Evolutionary conservation across 1,139 yeast species (phyloP).

Genomic region (Yamadazyma jaroonii): DNA sequence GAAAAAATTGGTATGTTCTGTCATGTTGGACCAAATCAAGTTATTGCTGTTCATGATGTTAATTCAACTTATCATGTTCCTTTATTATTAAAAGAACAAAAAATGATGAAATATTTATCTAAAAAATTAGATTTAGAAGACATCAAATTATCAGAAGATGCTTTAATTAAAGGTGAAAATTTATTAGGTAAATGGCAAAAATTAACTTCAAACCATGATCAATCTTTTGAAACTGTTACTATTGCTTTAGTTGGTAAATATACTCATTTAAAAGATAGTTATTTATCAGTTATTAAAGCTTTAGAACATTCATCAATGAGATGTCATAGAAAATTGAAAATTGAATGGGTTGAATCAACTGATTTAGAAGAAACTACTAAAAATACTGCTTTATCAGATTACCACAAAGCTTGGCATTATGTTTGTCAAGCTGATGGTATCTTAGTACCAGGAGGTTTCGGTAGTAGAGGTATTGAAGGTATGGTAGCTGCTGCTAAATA

Average conservation of each 20-base stretch:
- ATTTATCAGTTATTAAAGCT: slow-evolving; percentile 90
- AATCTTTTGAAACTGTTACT: slow-evolving; percentile 80
- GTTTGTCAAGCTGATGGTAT: slow-evolving; percentile 96
- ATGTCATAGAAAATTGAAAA: slow-evolving; percentile 77
- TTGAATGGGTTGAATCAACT: slow-evolving; percentile 94
- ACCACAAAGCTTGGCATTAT: slow-evolving; percentile 94
- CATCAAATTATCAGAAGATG: slow-evolving; percentile 50
- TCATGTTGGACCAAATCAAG: slow-evolving; percentile 97
- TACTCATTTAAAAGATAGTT: slow-evolving; percentile 92
- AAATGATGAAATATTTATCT: slow-evolving; percentile 70
- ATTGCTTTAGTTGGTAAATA: slow-evolving; percentile 98
- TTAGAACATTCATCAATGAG: slow-evolving; percentile 94
- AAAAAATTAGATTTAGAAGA: slow-evolving; percentile 63
- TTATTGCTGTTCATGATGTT: slow-evolving; percentile 94
- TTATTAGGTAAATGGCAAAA: slow-evolving; percentile 77
- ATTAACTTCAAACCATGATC: slow-evolving; percentile 75
- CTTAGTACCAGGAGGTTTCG: slow-evolving; percentile 98
- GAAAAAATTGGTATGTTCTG: slow-evolving; percentile 98
- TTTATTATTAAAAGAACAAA: slow-evolving; percentile 81
- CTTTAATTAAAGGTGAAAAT: slow-evolving; percentile 60
- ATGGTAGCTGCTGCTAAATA: slow-evolving; percentile 96
- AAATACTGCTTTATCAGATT: slow-evolving; percentile 63
- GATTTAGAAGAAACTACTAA: slow-evolving; percentile 79
- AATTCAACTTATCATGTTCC: slow-evolving; percentile 98
- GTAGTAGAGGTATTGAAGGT: slow-evolving; percentile 96